Base-by-base conservation (phyloP, 202 grass and related monocot species). In the Schoenoplectus tabernaemontani region DNA sequence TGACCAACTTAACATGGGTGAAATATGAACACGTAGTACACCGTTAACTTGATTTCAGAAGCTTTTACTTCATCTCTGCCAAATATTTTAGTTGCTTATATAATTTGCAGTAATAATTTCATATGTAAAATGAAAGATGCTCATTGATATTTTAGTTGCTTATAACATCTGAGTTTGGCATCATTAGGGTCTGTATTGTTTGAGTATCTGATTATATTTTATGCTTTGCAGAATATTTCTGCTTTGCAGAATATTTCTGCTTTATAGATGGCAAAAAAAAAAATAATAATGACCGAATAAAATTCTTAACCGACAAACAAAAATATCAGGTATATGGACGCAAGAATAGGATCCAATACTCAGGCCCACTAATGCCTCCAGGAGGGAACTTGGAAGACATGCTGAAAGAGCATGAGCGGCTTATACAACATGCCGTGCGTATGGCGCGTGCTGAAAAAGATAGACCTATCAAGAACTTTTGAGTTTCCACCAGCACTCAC, bases 291-390 rank as follows among this genome's bases (percentile, higher is more conserved):
- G 33, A 54, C 51, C n/a, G n/a, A n/a, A n/a, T n/a, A n/a, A n/a
- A n/a, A n/a, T n/a, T n/a, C n/a, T n/a, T n/a, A n/a, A n/a, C n/a
- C n/a, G n/a, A n/a, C n/a, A n/a, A n/a, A n/a, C n/a, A n/a, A n/a
- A n/a, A n/a, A n/a, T n/a, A n/a, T 75, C 93, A 97, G 89, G 87
- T 77, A 56, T 83, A 84, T 33, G 84, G 84, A 82, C 77, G 81
- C 60, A 97, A 91, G 65, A 91, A 81, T 70, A 91, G 89, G 81
- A 93, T 97, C 58, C 93, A 97, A 63, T 93, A 91, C 54, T 97
- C 93, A 9, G 93, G 93, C 17, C 93, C 91, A 53, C 69, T 97
- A 30, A 83, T 97, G 83, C 87, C 85, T 1, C 85, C 85, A 4
- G 87, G 93, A 65, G 89, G 88, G 33, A 93, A 97, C 77, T 73